Evolutionary conservation across 78 protist species (phyloP), one percentile per base, ranked within the genome.

Genomic region (Chrysochromulina parva): DNA sequence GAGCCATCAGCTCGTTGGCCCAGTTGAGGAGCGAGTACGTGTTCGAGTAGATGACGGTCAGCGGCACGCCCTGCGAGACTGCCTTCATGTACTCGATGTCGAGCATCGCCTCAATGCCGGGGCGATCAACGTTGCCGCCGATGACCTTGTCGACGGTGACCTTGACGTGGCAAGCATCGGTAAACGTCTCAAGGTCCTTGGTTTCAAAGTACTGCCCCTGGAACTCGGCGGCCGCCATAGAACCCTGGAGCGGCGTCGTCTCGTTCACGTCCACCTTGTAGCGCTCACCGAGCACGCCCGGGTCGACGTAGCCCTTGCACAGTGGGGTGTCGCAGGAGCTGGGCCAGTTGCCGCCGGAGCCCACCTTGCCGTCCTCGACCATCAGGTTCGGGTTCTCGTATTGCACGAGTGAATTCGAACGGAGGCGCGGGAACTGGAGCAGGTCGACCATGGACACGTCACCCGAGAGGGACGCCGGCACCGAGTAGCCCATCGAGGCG

Each of bases 161-260:
- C 11, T 85, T 71, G 6, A 17, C 57, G 28, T 26, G 20, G 67
- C 89, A 85, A 71, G 11, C 9, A 4, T 59, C 28, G 89, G 48
- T 22, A 24, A 85, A 85, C 17, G 3, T 19, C 22, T 3, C 74
- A 6, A 85, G 67, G 73, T 85, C 89, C 9, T 9, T 4, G n/a
- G 26, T 5, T 53, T 85, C 24, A 71, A 47, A 85, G 71, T 85
- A 57, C 89, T 85, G 89, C 53, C 71, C 67, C 54, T 85, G 89
- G 89, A 58, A 85, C 89, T 85, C 89, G 52, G 89, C 89, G 19
- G 59, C 89, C 55, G 89, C 89, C 89, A 85, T 57, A 5, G 71
- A 38, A 14, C 16, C 59, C 3, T 17, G 73, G 26, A 59, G 3
- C 55, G 53, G 22, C 24, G 55, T 20, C 38, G 59, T 50, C 81